Percentiles rank a stretch among this genome's conserved stretches.
Conservation (phyloP, 78 protist species). For the Dictyostelium discoideum region dicty_2.7 NC_007091.3:3576001-3576500, state of each 20-base stretch:
- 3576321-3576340: constrained; percentile 64
- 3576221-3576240: constrained; percentile 95
- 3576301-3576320: constrained; percentile 29
- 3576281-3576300: neutral
- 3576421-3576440: constrained; percentile 86
- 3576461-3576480: constrained; percentile 87
- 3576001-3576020: neutral
- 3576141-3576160: constrained; percentile 33
- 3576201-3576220: constrained; percentile 97
- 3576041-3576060: neutral
- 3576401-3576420: constrained; percentile 82
- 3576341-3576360: constrained; percentile 53
- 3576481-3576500: constrained; percentile 45
- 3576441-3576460: constrained; percentile 84
- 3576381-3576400: constrained; percentile 50
- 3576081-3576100: neutral
- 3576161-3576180: constrained; percentile 85
- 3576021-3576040: constrained; percentile 9
- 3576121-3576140: constrained; percentile 49
- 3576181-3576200: constrained; percentile 90
- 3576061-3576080: constrained; percentile 25
- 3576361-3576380: neutral
- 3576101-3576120: neutral
- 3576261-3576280: constrained; percentile 87
- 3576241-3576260: constrained; percentile 97